Evolutionary conservation across 2,329 filamentous ascomycete genomes (phyloP), one percentile per base, ranked within the genome.

Genomic region (Fusarium pseudonygamai): DNA sequence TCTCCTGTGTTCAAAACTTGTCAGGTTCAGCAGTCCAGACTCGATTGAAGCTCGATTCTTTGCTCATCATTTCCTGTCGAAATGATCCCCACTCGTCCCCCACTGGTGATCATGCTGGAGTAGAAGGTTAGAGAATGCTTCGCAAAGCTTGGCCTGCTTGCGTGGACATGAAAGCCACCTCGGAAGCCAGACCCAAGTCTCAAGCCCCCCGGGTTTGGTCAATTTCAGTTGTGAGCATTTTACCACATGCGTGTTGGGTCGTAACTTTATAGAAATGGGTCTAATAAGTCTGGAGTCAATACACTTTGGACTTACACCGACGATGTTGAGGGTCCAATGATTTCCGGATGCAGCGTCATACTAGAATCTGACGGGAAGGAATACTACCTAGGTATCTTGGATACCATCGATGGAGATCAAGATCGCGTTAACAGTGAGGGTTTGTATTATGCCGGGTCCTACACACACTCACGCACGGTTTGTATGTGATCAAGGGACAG

Each of bases 291-390:
- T 20, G 24, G 36, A 67, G 58, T 71, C 61, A 50, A 66, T 56
- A 49, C 22, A 45, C 43, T 30, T 61, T 56, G 30, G 40, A 39
- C 42, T 53, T 57, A 39, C 37, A 52, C 53, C 47, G 45, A 50
- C 47, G 30, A 43, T 55, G 62, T 63, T 45, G 30, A 37, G 14
- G 11, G n/a, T 32, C 58, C 62, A 55, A 59, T 60, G 67, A 73
- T 49, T 71, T 73, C 71, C 71, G 67, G 60, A 71, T 74, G 71
- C 64, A 57, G 64, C 56, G 59, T 53, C 42, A 57, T 52, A 56
- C 22, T 64, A 68, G 34, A 47, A 24, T 36, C 37, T 55, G 57
- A 24, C 30, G 42, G 52, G 57, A 56, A 37, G 30, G 30, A 45
- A 47, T 63, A 42, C 70, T 46, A 71, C 53, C 56, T 24, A 37